A percentile compares a stretch with the other conserved stretches of the same genome.
Conservation (phyloP, 345 rosid genomes). For the Boechera retrofracta region DNA sequence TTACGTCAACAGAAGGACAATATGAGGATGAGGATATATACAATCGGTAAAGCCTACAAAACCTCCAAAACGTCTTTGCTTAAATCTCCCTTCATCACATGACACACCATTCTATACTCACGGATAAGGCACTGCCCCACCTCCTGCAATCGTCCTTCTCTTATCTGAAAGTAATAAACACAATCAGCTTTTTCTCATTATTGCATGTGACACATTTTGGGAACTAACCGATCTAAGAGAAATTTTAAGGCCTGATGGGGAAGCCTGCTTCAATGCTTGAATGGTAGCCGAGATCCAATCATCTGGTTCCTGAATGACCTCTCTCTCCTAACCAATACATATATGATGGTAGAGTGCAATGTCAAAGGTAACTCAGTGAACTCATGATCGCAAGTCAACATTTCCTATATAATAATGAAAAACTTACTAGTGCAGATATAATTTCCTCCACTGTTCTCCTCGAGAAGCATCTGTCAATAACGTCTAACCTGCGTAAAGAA, state of each 20-base stretch:
- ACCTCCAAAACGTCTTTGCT: slow-evolving; percentile 89
- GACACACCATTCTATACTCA: slow-evolving; percentile 83
- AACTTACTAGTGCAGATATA: slow-evolving; percentile 77
- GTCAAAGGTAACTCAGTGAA: not conserved
- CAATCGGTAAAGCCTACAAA: not conserved
- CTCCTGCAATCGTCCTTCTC: slow-evolving; percentile 84
- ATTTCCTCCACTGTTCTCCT: slow-evolving; percentile 71
- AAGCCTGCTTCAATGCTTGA: slow-evolving; percentile 65
- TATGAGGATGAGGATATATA: not conserved
- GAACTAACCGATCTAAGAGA: slow-evolving; percentile 73
- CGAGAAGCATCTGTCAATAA: slow-evolving; percentile 71
- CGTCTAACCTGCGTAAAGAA: slow-evolving; percentile 51
- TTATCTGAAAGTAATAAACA: slow-evolving; percentile 58
- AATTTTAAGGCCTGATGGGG: slow-evolving; percentile 87
- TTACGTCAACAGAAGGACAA: not conserved
- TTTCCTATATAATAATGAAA: not conserved
- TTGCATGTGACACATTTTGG: not conserved
- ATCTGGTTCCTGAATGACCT: slow-evolving; percentile 44
- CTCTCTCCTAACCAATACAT: slow-evolving; percentile 57
- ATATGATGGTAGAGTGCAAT: slow-evolving; percentile 8
- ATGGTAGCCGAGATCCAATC: slow-evolving; percentile 62
- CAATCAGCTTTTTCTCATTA: slow-evolving; percentile 9
- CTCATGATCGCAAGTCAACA: not conserved
- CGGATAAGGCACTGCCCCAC: slow-evolving; percentile 78
- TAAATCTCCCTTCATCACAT: slow-evolving; percentile 68